Percentiles rank a stretch among this genome's conserved stretches.
Evolutionary conservation across 2,329 filamentous ascomycete genomes (phyloP).

Genomic region (Pestalotiopsis sp.): DNA sequence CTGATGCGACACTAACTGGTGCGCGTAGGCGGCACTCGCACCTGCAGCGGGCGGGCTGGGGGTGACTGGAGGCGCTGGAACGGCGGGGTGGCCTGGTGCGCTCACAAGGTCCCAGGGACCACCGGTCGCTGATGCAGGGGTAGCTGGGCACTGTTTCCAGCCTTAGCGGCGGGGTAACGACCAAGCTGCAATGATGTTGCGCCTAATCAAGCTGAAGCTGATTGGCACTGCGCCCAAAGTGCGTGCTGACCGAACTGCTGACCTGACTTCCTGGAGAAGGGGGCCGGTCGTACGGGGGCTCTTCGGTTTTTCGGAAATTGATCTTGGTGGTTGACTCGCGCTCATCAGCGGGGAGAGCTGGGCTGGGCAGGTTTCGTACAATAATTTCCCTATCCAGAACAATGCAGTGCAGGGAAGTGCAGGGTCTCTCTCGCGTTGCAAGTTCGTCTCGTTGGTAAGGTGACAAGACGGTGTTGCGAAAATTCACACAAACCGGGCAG

Average conservation of each 20-base stretch:
- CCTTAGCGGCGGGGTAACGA: conserved; percentile 2
- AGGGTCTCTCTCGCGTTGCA: background rate
- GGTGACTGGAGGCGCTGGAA: background rate
- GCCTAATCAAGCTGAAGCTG: background rate
- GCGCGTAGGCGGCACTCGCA: background rate
- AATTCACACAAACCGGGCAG: background rate
- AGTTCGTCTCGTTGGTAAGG: background rate
- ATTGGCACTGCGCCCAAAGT: background rate
- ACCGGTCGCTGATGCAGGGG: background rate
- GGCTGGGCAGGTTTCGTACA: background rate
- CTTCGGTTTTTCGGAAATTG: background rate
- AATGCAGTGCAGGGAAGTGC: background rate
- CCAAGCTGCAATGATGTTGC: background rate
- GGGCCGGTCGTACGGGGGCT: background rate
- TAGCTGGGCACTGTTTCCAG: conserved; percentile 4
- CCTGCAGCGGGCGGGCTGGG: background rate
- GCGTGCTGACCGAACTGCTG: background rate
- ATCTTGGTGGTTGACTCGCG: background rate
- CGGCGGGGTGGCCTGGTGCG: background rate
- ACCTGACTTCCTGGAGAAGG: background rate
- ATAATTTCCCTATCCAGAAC: background rate
- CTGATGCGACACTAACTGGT: background rate
- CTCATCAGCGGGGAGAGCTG: background rate
- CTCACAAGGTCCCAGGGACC: background rate
- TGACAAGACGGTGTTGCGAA: background rate